These are phyloP conservation scores for Xanthoceras sorbifolium DNA, from an alignment of 345 rosid genomes.

Conservation along the genomic window DNA sequence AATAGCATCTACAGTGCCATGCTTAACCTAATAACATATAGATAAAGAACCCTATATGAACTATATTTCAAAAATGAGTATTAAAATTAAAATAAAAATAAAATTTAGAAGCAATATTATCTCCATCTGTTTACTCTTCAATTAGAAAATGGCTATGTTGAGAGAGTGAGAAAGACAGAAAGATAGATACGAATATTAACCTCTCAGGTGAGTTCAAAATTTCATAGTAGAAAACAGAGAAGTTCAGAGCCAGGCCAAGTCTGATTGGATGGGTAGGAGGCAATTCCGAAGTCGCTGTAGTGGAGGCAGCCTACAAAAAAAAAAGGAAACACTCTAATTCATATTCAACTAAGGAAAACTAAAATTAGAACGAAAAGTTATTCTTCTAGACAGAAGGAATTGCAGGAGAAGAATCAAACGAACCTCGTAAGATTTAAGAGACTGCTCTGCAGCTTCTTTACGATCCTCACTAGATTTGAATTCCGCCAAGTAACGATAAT, in stretches of 20 bases:
- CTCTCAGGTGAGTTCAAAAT: conserved; percentile 83
- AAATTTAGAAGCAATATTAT: not conserved
- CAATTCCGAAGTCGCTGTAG: conserved; percentile 56
- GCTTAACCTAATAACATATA: conserved; percentile 7
- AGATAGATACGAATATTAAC: conserved; percentile 31
- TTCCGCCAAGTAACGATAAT: conserved; percentile 56
- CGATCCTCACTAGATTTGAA: conserved; percentile 46
- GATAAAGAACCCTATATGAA: not conserved
- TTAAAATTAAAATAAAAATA: not conserved
- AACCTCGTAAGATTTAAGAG: conserved; percentile 63
- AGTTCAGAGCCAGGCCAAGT: conserved; percentile 82
- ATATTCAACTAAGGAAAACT: not conserved
- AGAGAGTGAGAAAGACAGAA: not conserved
- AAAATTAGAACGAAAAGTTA: not conserved
- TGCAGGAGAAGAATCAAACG: not conserved
- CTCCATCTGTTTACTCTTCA: not conserved
- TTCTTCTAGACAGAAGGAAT: not conserved
- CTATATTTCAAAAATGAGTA: not conserved
- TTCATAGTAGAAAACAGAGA: conserved; percentile 86
- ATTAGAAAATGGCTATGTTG: not conserved
- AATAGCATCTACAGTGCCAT: not conserved
- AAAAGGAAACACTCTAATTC: not conserved
- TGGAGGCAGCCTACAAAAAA: conserved; percentile 44
- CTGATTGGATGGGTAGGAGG: conserved; percentile 81
- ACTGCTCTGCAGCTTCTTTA: conserved; percentile 58